Percentiles rank a stretch among this genome's conserved stretches.
Evolutionary conservation across 441 rosid species (phyloP).

Genomic region (Erodium texanum): DNA sequence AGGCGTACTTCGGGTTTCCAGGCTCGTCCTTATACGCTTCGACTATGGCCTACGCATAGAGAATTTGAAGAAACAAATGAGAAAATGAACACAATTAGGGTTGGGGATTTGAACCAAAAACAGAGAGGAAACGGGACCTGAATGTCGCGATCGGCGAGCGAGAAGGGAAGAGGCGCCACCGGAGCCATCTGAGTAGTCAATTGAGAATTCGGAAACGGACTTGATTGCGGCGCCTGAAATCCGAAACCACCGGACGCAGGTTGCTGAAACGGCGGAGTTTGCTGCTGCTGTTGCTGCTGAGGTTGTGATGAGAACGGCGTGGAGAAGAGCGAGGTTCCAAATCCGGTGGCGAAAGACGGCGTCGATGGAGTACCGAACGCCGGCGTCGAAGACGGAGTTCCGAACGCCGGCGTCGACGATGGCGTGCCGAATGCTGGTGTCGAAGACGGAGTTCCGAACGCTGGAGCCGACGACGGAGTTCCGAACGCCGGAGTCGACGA

Average conservation of each 20-base stretch:
- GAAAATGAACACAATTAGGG: neutral
- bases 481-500: constrained; percentile 33
- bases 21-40: constrained; percentile 74
- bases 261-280: constrained; percentile 38
- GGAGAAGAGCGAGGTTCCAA: constrained; percentile 54
- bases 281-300: constrained; percentile 50
- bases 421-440: constrained; percentile 51
- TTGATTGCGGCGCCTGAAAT: constrained; percentile 28
- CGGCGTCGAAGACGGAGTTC: constrained; percentile 38
- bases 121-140: constrained; percentile 34
- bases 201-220: constrained; percentile 57
- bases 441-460: constrained; percentile 42
- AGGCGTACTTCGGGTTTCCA: constrained; percentile 58
- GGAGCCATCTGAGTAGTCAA: constrained; percentile 96
- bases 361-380: constrained; percentile 64
- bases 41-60: constrained; percentile 47
- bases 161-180: constrained; percentile 78
- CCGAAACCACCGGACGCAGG: constrained; percentile 42
- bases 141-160: constrained; percentile 88
- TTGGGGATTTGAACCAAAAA: constrained; percentile 10
- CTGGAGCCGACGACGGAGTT: constrained; percentile 17
- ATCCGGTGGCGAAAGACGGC: constrained; percentile 51
- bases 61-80: neutral
- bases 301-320: constrained; percentile 68
- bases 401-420: constrained; percentile 38